Percentiles rank a stretch among this genome's conserved stretches.
Evolutionary conservation across 257 asterid species (phyloP).

Genomic region (Gardenia jasminoides): DNA sequence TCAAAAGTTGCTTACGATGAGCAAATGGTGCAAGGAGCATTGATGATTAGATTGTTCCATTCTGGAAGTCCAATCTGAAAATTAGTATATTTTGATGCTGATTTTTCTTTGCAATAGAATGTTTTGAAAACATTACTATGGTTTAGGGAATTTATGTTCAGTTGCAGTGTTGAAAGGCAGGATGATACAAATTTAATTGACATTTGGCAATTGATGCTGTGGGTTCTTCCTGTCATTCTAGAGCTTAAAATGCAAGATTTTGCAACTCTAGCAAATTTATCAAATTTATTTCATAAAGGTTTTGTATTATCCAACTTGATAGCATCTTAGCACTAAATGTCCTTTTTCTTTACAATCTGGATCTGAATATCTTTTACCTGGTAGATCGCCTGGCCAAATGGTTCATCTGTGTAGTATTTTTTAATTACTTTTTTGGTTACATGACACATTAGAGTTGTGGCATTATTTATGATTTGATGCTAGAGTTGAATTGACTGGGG

Average conservation of each 20-base stretch:
- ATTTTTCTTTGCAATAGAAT: too few relatives aligned
- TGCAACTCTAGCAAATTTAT: not conserved
- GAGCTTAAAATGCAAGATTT: not conserved
- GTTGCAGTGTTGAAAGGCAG: not conserved
- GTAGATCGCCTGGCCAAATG: not conserved
- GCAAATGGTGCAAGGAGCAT: too few relatives aligned
- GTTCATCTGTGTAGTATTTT: not conserved
- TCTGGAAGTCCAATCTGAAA: too few relatives aligned
- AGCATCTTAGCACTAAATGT: not conserved
- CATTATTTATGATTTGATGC: not conserved
- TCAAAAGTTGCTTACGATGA: too few relatives aligned
- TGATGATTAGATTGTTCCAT: too few relatives aligned
- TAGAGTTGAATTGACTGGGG: not conserved
- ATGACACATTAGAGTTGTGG: not conserved
- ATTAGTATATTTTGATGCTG: too few relatives aligned
- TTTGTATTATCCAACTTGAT: not conserved
- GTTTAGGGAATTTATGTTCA: too few relatives aligned
- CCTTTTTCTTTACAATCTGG: not conserved
- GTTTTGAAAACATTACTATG: too few relatives aligned
- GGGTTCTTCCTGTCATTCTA: not conserved
- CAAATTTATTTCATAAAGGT: not conserved
- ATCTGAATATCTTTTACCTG: not conserved
- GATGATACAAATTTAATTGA: too few relatives aligned
- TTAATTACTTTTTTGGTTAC: not conserved
- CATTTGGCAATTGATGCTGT: not conserved